These are phyloP conservation scores for Leptomonas pyrrhocoris DNA, from an alignment of 208 protist genomes.

Conservation along the genomic window DNA sequence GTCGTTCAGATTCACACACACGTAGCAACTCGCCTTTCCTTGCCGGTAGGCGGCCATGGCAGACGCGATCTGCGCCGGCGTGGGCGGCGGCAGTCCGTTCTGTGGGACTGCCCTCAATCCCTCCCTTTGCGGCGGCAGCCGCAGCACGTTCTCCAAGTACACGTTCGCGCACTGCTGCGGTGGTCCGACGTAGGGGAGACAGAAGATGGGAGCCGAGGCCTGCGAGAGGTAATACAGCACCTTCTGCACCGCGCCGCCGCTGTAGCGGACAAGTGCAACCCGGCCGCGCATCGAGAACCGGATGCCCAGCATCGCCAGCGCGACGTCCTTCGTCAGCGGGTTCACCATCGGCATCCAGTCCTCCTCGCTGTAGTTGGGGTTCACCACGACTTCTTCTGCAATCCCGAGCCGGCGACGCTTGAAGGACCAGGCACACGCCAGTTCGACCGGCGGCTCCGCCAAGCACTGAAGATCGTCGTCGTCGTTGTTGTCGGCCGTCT, in stretches of 20 bases:
- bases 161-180: slow-evolving; percentile 24
- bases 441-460: neutral
- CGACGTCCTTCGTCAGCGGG: slow-evolving; percentile 22
- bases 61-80: neutral
- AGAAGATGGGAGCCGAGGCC: slow-evolving; percentile 25
- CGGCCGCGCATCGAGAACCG: slow-evolving; percentile 22
- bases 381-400: slow-evolving; percentile 5
- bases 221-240: slow-evolving; percentile 27
- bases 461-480: slow-evolving; percentile 6
- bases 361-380: slow-evolving; percentile 16
- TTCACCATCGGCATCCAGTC: slow-evolving; percentile 32
- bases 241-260: slow-evolving; percentile 9
- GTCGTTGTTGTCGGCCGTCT: slow-evolving; percentile 1
- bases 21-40: slow-evolving; percentile 13
- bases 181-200: slow-evolving; percentile 22
- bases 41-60: slow-evolving; percentile 10
- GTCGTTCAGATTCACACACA: slow-evolving; percentile 4
- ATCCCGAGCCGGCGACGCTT: slow-evolving; percentile 19
- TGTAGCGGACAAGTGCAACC: slow-evolving; percentile 12
- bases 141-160: slow-evolving; percentile 16
- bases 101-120: neutral
- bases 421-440: slow-evolving; percentile 12
- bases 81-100: slow-evolving; percentile 7
- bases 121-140: neutral
- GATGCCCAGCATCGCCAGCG: slow-evolving; percentile 13